Evolutionary conservation across 2,329 filamentous ascomycete species (phyloP).

Genomic region (Fusarium burgessii): DNA sequence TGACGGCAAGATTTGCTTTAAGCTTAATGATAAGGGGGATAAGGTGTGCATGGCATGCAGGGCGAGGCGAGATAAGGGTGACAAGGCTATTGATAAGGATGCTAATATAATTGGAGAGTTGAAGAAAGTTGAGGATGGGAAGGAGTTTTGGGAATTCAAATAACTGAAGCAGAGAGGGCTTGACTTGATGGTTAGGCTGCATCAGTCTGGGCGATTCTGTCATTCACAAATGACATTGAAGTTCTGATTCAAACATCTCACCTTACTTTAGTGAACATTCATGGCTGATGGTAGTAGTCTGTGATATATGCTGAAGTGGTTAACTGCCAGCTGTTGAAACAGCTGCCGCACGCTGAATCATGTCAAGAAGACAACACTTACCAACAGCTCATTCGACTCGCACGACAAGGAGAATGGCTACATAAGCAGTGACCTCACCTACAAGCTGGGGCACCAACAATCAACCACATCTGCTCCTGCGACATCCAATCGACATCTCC

Average conservation of each 20-base stretch:
- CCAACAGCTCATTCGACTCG: accelerated
- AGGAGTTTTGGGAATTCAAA: background rate
- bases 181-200: accelerated
- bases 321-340: background rate
- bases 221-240: background rate
- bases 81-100: background rate
- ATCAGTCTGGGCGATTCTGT: accelerated
- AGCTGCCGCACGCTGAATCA: background rate
- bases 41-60: background rate
- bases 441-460: too few relatives aligned
- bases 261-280: accelerated
- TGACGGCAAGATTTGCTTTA: background rate
- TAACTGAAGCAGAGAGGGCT: accelerated
- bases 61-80: background rate
- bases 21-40: background rate
- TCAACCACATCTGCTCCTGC: accelerated
- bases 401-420: accelerated
- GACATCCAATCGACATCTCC: accelerated
- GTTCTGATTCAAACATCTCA: accelerated
- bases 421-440: background rate
- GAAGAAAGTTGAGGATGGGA: background rate
- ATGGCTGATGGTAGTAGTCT: accelerated
- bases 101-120: background rate
- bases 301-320: too few relatives aligned
- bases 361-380: too few relatives aligned